phyloP scores from a whole-genome alignment of 202 grass and related monocot species.

The Panicum hallii region DNA sequence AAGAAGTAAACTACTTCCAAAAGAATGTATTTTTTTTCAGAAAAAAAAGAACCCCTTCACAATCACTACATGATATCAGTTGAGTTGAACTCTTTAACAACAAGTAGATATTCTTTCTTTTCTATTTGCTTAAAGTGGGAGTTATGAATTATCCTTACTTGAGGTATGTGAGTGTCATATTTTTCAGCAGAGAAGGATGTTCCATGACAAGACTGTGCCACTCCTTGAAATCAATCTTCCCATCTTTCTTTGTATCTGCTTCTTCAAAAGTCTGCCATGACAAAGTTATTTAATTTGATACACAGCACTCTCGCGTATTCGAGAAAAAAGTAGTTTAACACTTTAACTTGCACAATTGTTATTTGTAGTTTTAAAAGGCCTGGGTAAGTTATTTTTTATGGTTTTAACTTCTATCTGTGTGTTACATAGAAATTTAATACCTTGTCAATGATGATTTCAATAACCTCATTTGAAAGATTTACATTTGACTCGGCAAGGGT shows the following conservation, averaged over 20 bases:
- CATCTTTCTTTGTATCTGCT: slow-evolving; percentile 48
- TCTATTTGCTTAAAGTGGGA: background rate
- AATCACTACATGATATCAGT: background rate
- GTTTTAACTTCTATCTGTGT: background rate
- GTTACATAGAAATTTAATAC: slow-evolving; percentile 1
- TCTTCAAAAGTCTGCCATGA: slow-evolving; percentile 48
- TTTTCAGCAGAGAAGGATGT: slow-evolving; percentile 42
- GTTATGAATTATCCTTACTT: slow-evolving; percentile 1
- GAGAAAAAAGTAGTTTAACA: too few species aligned
- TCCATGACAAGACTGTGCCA: slow-evolving; percentile 22
- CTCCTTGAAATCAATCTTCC: slow-evolving; percentile 46
- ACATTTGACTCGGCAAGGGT: slow-evolving; percentile 52
- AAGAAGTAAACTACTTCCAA: background rate
- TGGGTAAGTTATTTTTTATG: background rate
- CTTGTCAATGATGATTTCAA: slow-evolving; percentile 62
- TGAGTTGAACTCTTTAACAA: background rate
- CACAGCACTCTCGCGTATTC: too few species aligned
- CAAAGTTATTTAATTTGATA: background rate
- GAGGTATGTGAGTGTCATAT: slow-evolving; percentile 43
- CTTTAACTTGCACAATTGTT: background rate
- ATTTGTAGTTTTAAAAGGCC: background rate
- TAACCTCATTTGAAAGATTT: slow-evolving; percentile 45
- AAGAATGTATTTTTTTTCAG: background rate
- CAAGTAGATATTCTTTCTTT: background rate
- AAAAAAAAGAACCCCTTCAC: background rate